Conservation (phyloP, 2,329 filamentous ascomycete species). For the Helotiales sp. region DNA sequence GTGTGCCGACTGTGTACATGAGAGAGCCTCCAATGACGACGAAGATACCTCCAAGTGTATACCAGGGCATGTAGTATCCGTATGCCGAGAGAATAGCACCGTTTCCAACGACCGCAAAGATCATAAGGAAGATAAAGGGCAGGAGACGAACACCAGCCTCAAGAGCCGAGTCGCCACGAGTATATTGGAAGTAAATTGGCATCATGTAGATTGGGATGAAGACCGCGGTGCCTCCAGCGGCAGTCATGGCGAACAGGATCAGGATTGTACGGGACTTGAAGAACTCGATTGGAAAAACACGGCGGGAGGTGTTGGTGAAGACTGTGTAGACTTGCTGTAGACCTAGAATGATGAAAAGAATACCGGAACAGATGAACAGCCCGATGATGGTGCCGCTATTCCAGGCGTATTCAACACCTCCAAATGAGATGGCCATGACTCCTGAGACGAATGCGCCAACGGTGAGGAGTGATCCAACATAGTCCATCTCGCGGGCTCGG, state of each 20-base stretch:
- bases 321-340: constrained; percentile 39
- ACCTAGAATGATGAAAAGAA: constrained; percentile 38
- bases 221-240: constrained; percentile 33
- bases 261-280: constrained; percentile 47
- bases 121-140: constrained; percentile 45
- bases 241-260: constrained; percentile 46
- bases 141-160: constrained; percentile 48
- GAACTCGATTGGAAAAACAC: constrained; percentile 42
- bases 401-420: constrained; percentile 43
- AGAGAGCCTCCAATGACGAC: constrained; percentile 43
- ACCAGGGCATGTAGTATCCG: constrained; percentile 50
- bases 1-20: constrained; percentile 42
- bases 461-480: constrained; percentile 40
- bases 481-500: constrained; percentile 38
- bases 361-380: constrained; percentile 51
- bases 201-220: constrained; percentile 45
- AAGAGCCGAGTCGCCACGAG: constrained; percentile 53
- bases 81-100: constrained; percentile 43
- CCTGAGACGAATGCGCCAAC: constrained; percentile 43
- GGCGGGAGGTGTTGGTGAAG: constrained; percentile 35
- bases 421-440: constrained; percentile 45
- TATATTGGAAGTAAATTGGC: constrained; percentile 58
- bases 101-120: constrained; percentile 43
- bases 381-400: constrained; percentile 37
- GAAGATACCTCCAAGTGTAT: constrained; percentile 44